phyloP scores from a whole-genome alignment of 2,329 filamentous ascomycete genomes.

The Thielaviopsis punctulata region DNA sequence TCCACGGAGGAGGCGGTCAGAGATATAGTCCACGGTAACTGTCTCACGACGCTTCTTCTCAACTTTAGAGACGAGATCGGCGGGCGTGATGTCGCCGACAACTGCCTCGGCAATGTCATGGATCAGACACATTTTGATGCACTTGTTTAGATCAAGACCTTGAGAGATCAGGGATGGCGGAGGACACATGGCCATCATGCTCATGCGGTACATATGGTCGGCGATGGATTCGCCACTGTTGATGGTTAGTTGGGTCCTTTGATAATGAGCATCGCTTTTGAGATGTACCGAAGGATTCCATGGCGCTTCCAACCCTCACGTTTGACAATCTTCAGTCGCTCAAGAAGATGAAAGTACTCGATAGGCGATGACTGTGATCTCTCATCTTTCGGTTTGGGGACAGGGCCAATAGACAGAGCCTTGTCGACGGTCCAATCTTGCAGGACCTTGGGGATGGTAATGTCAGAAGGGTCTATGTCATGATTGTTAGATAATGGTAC shows the following conservation, averaged over 20 bases:
- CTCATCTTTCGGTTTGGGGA: slow-evolving; percentile 29
- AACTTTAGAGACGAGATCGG: slow-evolving; percentile 68
- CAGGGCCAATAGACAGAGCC: slow-evolving; percentile 11
- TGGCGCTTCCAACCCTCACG: slow-evolving; percentile 92
- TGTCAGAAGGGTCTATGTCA: slow-evolving; percentile 14
- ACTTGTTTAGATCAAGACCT: slow-evolving; percentile 58
- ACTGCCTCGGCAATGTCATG: slow-evolving; percentile 96
- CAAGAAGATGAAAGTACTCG: slow-evolving; percentile 86
- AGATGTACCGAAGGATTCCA: slow-evolving; percentile 41
- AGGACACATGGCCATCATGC: slow-evolving; percentile 82
- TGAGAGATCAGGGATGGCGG: slow-evolving; percentile 51
- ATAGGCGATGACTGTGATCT: slow-evolving; percentile 51
- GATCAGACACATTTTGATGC: slow-evolving; percentile 87
- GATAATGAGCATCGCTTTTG: background rate
- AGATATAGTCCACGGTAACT: slow-evolving; percentile 83
- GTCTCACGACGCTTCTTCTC: slow-evolving; percentile 83
- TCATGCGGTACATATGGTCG: slow-evolving; percentile 99
- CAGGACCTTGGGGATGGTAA: slow-evolving; percentile 15
- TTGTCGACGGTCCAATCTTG: slow-evolving; percentile 15
- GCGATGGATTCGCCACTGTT: slow-evolving; percentile 70
- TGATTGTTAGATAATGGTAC: background rate
- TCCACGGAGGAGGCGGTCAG: slow-evolving; percentile 57
- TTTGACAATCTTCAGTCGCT: slow-evolving; percentile 88
- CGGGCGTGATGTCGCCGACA: slow-evolving; percentile 94
- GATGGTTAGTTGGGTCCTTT: background rate